Conservation (phyloP, 345 rosid species). For the Salix viminalis region DNA sequence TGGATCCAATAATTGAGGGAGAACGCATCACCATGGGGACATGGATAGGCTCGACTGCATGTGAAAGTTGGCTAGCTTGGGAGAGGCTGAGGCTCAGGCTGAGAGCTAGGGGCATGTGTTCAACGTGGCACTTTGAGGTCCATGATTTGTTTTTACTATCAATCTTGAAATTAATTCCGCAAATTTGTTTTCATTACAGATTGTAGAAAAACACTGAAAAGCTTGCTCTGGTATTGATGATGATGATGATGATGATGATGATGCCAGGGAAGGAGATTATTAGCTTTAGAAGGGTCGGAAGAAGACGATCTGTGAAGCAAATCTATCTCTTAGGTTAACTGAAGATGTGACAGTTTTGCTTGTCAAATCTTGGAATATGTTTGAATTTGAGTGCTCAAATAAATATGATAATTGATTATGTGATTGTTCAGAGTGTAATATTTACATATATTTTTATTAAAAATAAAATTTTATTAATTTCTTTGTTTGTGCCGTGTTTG, state of each 20-base stretch:
- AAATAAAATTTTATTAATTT: no score
- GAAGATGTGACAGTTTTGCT: no score
- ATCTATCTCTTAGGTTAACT: no score
- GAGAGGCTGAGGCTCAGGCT: no score
- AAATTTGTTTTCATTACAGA: no score
- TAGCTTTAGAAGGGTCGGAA: background rate
- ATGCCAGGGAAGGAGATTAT: background rate
- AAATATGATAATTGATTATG: no score
- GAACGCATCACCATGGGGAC: background rate
- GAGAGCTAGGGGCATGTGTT: background rate
- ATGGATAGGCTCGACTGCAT: conserved; percentile 12
- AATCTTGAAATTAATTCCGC: background rate
- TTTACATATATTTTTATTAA: no score
- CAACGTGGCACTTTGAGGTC: conserved; percentile 19
- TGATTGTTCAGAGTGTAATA: no score
- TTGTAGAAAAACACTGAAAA: background rate
- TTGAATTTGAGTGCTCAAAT: no score
- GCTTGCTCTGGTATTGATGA: background rate
- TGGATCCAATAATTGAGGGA: conserved; percentile 5
- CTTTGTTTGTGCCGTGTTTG: no score
- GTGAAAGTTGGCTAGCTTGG: background rate
- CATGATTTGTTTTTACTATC: background rate
- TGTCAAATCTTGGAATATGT: no score
- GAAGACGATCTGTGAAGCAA: no score
- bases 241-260: background rate